Percentiles rank a stretch among this genome's conserved stretches.
phyloP scores from a whole-genome alignment of 2,329 filamentous ascomycete genomes.

The Rutstroemia sydowiana region DNA sequence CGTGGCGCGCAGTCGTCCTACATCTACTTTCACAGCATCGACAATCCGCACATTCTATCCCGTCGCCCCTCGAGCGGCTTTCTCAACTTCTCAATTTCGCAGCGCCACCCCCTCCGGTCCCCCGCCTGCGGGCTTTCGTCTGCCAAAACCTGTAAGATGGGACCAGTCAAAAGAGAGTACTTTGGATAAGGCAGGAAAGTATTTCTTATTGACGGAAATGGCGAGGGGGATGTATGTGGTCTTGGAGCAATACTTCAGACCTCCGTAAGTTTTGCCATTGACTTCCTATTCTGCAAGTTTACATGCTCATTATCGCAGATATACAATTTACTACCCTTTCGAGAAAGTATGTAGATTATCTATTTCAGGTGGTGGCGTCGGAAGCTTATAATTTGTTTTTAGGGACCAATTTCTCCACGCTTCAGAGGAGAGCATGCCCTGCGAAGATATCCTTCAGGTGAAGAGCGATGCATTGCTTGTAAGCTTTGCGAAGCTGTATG shows the following conservation, averaged over 20 bases:
- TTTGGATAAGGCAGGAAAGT: constrained; percentile 80
- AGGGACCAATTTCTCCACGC: constrained; percentile 90
- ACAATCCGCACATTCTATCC: constrained; percentile 21
- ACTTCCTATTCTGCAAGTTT: constrained; percentile 11
- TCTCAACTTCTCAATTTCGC: constrained; percentile 27
- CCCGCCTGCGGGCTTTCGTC: constrained; percentile 73
- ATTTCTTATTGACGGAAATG: constrained; percentile 95
- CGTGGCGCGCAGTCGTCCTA: constrained; percentile 29
- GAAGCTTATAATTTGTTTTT: constrained; percentile 21
- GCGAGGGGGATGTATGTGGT: constrained; percentile 95
- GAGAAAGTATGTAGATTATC: constrained; percentile 61
- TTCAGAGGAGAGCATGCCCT: constrained; percentile 98
- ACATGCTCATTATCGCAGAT: constrained; percentile 47
- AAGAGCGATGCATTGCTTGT: constrained; percentile 99
- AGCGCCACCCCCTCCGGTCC: constrained; percentile 65
- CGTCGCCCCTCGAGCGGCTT: constrained; percentile 18
- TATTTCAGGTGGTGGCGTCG: background rate
- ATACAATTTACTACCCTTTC: constrained; percentile 98
- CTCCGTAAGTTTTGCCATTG: constrained; percentile 65
- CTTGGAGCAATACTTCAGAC: constrained; percentile 95
- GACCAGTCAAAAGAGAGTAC: constrained; percentile 70
- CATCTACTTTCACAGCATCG: constrained; percentile 22
- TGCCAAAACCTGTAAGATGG: constrained; percentile 68
- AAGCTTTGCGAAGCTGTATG: constrained; percentile 89
- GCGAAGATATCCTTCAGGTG: constrained; percentile 90